Base-by-base conservation (phyloP, 176 grass and related monocot species). In the Musa acuminata region DNA sequence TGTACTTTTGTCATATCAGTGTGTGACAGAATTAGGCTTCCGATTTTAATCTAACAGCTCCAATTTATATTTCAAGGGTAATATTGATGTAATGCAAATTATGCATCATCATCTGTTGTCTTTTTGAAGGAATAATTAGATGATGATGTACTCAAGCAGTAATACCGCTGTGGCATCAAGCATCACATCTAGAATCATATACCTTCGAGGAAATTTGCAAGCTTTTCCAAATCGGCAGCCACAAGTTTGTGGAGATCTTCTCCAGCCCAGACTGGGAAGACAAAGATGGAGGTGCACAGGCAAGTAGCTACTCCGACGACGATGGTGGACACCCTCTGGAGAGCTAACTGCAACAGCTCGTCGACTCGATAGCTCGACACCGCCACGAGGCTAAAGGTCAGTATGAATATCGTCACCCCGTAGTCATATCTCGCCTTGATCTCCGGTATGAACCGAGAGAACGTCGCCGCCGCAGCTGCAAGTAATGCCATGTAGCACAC, bases 401-500 rank as follows among this genome's bases (percentile, higher is more conserved):
- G 84, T 71, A 98, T 98, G 77, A 98, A 98, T 78, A 98, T 98
- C 27, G 86, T 91, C 35, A 98, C 90, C 0, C 94, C 94, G 70
- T 98, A 98, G 80, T 98, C 94, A 67, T 98, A 98, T 79, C 72
- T 26, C 16, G 90, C 94, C 80, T 98, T 98, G n/a, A 98, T 67
- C 86, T 87, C 90, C 64, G 94, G 94, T 84, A 98, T 93, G 80
- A 98, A 98, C 17, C 94, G 83, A 55, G 88, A 87, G 82, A 98
- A 98, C 1, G 94, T 98, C 52, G 94, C 88, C 55, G 84, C 85
- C 49, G 90, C 82, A 2, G 90, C 94, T 97, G 81, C 75, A 78
- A 26, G 8, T n/a, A 49, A 69, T 14, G 55, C 11, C 11, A 0
- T 12, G 14, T 58, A 2, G 54, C n/a, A 13, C 57, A 60, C n/a